Conservation (phyloP, 176 grass and related monocot genomes). For the Rhynchospora tenuis region DNA sequence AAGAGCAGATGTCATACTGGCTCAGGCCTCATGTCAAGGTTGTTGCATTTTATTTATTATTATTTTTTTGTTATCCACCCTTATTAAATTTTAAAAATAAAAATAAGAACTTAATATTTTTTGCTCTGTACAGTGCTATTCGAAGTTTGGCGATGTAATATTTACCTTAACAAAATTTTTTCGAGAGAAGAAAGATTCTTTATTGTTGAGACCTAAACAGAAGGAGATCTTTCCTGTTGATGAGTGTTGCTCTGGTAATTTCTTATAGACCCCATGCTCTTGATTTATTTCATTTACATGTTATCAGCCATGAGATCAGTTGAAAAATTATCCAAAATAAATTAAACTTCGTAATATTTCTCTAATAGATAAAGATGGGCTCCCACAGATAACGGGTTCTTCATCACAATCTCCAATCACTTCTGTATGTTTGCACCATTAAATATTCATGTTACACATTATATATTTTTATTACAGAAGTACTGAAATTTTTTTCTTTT, state of each 20-base stretch:
- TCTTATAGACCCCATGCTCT: slow-evolving; percentile 12
- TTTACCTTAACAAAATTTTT: slow-evolving; percentile 84
- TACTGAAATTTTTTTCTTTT: slow-evolving; percentile 31
- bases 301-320: neutral
- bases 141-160: slow-evolving; percentile 84
- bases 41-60: slow-evolving; percentile 25
- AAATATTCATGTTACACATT: neutral
- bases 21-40: slow-evolving; percentile 82
- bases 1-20: slow-evolving; percentile 94
- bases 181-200: slow-evolving; percentile 55
- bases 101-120: neutral
- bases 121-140: slow-evolving; percentile 57
- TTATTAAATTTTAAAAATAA: neutral
- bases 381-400: slow-evolving; percentile 19
- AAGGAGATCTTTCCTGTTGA: slow-evolving; percentile 12
- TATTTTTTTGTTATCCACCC: neutral
- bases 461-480: neutral
- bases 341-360: neutral
- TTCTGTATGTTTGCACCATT: slow-evolving; percentile 44
- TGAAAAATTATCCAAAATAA: slow-evolving; percentile 10
- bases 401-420: slow-evolving; percentile 28
- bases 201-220: slow-evolving; percentile 41
- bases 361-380: slow-evolving; percentile 41
- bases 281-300: slow-evolving; percentile 19
- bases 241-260: slow-evolving; percentile 25